These are phyloP conservation scores for Penstemon eatonii DNA, from an alignment of 257 asterid species.

Conservation along the genomic window DNA sequence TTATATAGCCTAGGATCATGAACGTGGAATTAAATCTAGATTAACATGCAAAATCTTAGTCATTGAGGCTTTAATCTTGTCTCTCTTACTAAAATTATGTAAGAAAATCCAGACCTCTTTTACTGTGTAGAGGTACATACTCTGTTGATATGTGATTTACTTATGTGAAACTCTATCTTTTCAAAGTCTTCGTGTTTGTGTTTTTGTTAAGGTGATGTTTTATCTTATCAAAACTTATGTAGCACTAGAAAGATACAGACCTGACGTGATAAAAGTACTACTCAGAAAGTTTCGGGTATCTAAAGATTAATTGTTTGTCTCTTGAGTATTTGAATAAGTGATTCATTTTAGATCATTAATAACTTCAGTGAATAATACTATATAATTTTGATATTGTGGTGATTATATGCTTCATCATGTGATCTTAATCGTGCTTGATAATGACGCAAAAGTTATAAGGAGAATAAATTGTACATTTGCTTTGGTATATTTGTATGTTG, in stretches of 20 bases:
- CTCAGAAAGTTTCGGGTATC: too few species aligned
- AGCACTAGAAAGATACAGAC: too few species aligned
- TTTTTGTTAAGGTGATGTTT: too few species aligned
- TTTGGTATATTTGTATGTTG: not conserved
- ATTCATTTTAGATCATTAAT: too few species aligned
- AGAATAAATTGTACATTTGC: not conserved
- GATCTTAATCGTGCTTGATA: not conserved
- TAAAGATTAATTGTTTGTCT: too few species aligned
- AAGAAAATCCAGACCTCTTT: not conserved
- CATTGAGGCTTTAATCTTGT: not conserved
- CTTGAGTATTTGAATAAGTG: too few species aligned
- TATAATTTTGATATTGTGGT: not conserved
- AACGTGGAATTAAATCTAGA: not conserved
- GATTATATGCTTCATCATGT: not conserved
- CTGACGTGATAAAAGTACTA: too few species aligned
- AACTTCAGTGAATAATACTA: not conserved
- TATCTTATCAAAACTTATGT: too few species aligned
- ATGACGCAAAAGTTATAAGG: not conserved
- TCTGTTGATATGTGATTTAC: not conserved
- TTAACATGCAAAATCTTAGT: not conserved
- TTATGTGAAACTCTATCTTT: too few species aligned
- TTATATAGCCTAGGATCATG: constrained; percentile 10
- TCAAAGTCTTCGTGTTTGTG: too few species aligned
- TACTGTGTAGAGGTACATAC: constrained; percentile 17
- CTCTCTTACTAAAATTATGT: constrained; percentile 1